Base-by-base conservation (phyloP, 2,329 filamentous ascomycete species). In the Mycosphaerella arachidis region DNA sequence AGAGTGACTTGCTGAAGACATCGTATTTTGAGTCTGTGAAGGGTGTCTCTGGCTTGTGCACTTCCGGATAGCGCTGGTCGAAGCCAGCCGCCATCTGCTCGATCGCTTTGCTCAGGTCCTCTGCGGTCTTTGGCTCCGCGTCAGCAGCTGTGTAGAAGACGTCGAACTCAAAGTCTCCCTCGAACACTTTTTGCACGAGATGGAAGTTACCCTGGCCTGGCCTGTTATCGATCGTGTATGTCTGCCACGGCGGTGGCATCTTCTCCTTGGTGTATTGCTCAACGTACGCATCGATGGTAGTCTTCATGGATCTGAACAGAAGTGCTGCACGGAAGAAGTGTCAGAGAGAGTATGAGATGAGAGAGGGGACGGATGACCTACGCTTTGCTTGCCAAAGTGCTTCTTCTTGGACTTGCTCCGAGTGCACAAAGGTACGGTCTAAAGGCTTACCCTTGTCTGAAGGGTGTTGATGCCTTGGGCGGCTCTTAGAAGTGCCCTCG, bases 111-210 rank as follows among this genome's bases (percentile, higher is more conserved):
- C 87, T 89, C 16, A 97, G 75, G 61, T 88, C 85, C 45, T 88
- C 83, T 0, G 78, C 74, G 13, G 66, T 66, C 62, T 66, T 55
- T 18, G 53, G 18, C 45, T 72, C 67, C 66, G 51, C 62, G n/a
- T 90, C 92, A 13, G 79, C 86, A 61, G 92, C 96, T 4, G 90
- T 91, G 78, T 92, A 97, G 53, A 97, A 81, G 56, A 97, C 82
- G 72, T 97, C 94, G 68, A 97, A 97, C 78, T 88, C 91, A 70
- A 97, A 99, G 1, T 87, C 75, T 1, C 94, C 93, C 68, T 92
- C 84, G 68, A 96, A 97, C 1, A 92, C 85, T 77, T 96, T 97
- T 75, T 99, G 91, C 16, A 97, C 82, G 45, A 96, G 78, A 65
- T 99, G 93, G 13, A 91, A 78, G 70, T 97, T 97, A 31, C 92